Evolutionary conservation across 768 basidiomycete genomes (phyloP).

Genomic region (Mycena rosella): DNA sequence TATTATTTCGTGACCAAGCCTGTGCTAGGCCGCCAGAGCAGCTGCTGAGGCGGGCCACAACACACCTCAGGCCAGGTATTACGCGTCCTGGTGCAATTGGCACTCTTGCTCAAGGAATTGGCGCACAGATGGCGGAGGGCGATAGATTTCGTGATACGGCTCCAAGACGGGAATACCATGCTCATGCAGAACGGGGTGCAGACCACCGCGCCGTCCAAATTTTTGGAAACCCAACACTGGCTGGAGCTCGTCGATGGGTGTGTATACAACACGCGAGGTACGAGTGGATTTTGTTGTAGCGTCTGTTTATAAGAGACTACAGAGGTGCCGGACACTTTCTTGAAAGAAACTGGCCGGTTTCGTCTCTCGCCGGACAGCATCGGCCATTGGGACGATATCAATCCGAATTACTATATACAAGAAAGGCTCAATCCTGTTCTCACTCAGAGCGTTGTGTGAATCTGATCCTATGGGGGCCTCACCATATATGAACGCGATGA

Average conservation of each 20-base stretch:
- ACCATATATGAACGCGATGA: too few relatives aligned
- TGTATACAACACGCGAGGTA: too few relatives aligned
- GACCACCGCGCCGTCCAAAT: constrained; percentile 54
- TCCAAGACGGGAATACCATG: constrained; percentile 60
- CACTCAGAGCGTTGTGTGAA: too few relatives aligned
- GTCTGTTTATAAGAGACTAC: too few relatives aligned
- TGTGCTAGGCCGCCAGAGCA: constrained; percentile 51
- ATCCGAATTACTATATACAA: too few relatives aligned
- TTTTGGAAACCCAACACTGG: constrained; percentile 73
- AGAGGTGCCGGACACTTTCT: too few relatives aligned
- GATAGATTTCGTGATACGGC: constrained; percentile 53
- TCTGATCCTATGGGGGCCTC: too few relatives aligned
- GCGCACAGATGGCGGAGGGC: constrained; percentile 57
- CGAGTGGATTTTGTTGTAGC: too few relatives aligned
- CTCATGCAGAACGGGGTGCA: constrained; percentile 47
- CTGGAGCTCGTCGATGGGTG: constrained; percentile 73
- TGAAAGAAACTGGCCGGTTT: too few relatives aligned
- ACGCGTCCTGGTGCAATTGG: not conserved
- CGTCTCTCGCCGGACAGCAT: too few relatives aligned
- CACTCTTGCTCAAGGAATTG: not conserved
- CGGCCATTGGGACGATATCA: too few relatives aligned
- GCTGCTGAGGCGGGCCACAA: constrained; percentile 62
- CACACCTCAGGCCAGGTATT: constrained; percentile 52
- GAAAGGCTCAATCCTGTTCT: too few relatives aligned
- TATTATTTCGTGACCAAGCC: not conserved